These are phyloP conservation scores for Globisporangium spiculum DNA, from an alignment of 352 stramenopile genomes.

Conservation along the genomic window DNA sequence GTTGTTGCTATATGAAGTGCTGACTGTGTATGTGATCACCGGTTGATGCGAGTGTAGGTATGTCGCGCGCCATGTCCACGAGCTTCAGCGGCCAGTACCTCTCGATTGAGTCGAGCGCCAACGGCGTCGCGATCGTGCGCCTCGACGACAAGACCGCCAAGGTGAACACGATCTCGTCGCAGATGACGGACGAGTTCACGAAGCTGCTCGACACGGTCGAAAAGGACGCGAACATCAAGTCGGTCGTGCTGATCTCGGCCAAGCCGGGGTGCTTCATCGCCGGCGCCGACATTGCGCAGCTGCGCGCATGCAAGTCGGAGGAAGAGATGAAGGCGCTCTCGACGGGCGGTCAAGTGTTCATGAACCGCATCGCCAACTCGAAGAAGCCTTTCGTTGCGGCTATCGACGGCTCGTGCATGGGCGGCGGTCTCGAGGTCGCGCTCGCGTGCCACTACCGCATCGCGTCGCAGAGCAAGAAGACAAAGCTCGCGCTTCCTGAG, in stretches of 20 bases:
- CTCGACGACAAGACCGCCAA: slow-evolving; percentile 91
- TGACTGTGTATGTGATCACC: neutral
- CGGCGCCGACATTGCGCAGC: slow-evolving; percentile 97
- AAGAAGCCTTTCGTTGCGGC: slow-evolving; percentile 95
- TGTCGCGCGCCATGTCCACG: slow-evolving; percentile 28
- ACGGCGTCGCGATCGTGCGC: slow-evolving; percentile 90
- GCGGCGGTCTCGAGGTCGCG: slow-evolving; percentile 96
- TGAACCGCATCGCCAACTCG: slow-evolving; percentile 90
- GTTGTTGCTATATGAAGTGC: neutral
- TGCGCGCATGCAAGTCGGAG: slow-evolving; percentile 83
- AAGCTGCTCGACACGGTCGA: slow-evolving; percentile 88
- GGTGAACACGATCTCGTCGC: slow-evolving; percentile 93
- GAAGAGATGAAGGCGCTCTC: slow-evolving; percentile 92
- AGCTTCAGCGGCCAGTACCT: slow-evolving; percentile 69
- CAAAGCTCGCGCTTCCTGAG: slow-evolving; percentile 95
- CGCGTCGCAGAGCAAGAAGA: slow-evolving; percentile 93
- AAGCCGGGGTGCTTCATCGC: slow-evolving; percentile 98
- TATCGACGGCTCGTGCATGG: slow-evolving; percentile 96
- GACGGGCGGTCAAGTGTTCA: slow-evolving; percentile 91
- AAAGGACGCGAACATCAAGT: slow-evolving; percentile 91
- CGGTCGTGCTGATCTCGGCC: slow-evolving; percentile 95
- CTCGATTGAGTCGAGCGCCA: slow-evolving; percentile 83
- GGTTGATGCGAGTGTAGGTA: neutral
- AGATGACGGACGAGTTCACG: slow-evolving; percentile 87
- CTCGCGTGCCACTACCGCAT: slow-evolving; percentile 98